A percentile compares a stretch with the other conserved stretches of the same genome.
Conservation (phyloP, 2,329 filamentous ascomycete genomes). For the Epicoccum sorghinum region DNA sequence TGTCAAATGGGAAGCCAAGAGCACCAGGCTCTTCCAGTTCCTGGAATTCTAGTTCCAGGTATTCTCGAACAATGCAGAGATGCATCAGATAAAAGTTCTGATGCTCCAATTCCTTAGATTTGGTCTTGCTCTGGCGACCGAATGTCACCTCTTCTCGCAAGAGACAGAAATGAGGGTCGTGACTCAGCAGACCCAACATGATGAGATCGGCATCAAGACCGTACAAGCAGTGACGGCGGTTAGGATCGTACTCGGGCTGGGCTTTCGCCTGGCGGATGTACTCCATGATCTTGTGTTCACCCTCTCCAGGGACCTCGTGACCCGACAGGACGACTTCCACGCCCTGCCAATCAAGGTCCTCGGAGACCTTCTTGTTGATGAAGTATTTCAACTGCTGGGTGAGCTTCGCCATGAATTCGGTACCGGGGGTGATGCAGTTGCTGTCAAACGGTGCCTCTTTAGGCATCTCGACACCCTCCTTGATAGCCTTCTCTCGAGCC, state of each 20-base stretch:
- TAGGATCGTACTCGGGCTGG: slow-evolving; percentile 88
- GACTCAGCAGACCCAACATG: slow-evolving; percentile 95
- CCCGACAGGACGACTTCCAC: slow-evolving; percentile 96
- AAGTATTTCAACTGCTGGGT: slow-evolving; percentile 96
- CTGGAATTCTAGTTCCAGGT: slow-evolving; percentile 95
- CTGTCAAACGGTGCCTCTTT: slow-evolving; percentile 97
- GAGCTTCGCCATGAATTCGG: slow-evolving; percentile 96
- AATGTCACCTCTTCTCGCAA: slow-evolving; percentile 98
- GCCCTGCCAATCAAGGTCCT: slow-evolving; percentile 96
- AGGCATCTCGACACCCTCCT: slow-evolving; percentile 87
- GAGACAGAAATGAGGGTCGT: slow-evolving; percentile 97
- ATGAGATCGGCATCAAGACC: slow-evolving; percentile 97
- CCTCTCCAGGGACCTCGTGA: slow-evolving; percentile 96
- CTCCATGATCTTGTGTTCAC: slow-evolving; percentile 99
- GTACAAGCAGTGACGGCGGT: slow-evolving; percentile 95
- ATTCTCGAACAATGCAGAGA: slow-evolving; percentile 96
- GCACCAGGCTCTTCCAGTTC: slow-evolving; percentile 77
- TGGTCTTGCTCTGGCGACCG: slow-evolving; percentile 82
- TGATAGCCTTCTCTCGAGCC: slow-evolving; percentile 89
- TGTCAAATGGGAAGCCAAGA: slow-evolving; percentile 81
- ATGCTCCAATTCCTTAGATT: slow-evolving; percentile 95
- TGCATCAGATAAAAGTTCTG: slow-evolving; percentile 99
- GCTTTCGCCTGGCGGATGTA: slow-evolving; percentile 98
- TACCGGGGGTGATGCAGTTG: slow-evolving; percentile 98
- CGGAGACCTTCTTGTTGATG: slow-evolving; percentile 97